A percentile compares a stretch with the other conserved stretches of the same genome.
Conservation (phyloP, 169 alveolate species). For the Babesia ovata region DNA sequence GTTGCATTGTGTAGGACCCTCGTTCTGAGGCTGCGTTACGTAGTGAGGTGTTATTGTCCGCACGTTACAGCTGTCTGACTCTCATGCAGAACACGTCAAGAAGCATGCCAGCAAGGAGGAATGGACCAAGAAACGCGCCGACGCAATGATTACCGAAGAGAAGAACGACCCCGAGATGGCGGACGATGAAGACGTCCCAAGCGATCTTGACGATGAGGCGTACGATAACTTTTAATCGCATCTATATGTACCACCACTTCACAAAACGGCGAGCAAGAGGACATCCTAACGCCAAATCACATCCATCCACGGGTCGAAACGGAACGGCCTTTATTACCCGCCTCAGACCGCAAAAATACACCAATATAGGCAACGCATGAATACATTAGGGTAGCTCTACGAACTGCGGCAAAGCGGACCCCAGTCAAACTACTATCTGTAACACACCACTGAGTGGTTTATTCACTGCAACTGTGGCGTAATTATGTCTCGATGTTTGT, state of each 20-base stretch:
- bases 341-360: background rate
- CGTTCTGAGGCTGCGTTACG: background rate
- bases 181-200: conserved; percentile 32
- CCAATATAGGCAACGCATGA: background rate
- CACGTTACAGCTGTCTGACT: background rate
- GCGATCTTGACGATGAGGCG: conserved; percentile 56
- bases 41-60: no score
- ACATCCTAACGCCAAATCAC: background rate
- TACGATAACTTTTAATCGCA: conserved; percentile 56
- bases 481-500: background rate
- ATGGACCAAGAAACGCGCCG: conserved; percentile 65
- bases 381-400: background rate
- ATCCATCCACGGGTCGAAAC: background rate
- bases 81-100: conserved; percentile 73
- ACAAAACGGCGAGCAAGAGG: background rate
- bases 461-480: background rate
- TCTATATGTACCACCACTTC: background rate
- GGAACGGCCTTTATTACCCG: background rate
- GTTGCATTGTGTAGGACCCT: background rate
- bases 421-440: background rate
- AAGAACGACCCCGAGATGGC: conserved; percentile 6
- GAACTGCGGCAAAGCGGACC: background rate
- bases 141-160: background rate
- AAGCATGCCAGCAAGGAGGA: conserved; percentile 77
- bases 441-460: conserved; percentile 3